Percentiles rank a stretch among this genome's conserved stretches.
phyloP scores from a whole-genome alignment of 2,329 filamentous ascomycete species.

The Aspergillus neoniger region DNA sequence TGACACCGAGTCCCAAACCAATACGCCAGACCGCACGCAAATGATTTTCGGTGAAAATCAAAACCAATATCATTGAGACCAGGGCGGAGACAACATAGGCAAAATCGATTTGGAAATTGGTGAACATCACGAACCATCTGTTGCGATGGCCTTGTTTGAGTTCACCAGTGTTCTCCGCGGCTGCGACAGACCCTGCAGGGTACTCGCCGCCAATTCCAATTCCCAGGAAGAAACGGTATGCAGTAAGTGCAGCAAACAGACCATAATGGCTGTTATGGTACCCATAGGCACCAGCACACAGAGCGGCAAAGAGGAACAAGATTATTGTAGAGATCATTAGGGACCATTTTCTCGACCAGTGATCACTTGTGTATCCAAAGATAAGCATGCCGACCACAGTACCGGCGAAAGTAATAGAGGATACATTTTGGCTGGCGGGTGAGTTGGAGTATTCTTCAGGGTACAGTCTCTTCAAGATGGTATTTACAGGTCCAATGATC shows the following conservation, averaged over 20 bases:
- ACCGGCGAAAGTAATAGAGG: constrained; percentile 81
- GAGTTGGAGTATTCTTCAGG: constrained; percentile 66
- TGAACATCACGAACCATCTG: constrained; percentile 88
- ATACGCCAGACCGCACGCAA: constrained; percentile 78
- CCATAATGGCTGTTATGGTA: constrained; percentile 67
- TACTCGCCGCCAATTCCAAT: constrained; percentile 72
- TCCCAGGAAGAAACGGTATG: constrained; percentile 80
- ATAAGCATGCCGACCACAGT: constrained; percentile 78
- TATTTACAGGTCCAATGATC: constrained; percentile 87
- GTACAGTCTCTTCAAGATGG: constrained; percentile 71
- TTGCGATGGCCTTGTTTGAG: constrained; percentile 80
- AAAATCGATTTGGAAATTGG: constrained; percentile 82
- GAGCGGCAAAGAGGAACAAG: constrained; percentile 79
- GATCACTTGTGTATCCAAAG: constrained; percentile 79
- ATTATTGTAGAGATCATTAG: constrained; percentile 80
- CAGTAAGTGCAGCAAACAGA: constrained; percentile 75
- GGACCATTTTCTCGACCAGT: constrained; percentile 81
- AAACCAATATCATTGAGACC: constrained; percentile 67
- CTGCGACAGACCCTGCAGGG: constrained; percentile 71
- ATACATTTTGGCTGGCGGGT: constrained; percentile 70
- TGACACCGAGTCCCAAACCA: constrained; percentile 72
- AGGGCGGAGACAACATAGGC: constrained; percentile 82
- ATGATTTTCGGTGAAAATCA: constrained; percentile 63
- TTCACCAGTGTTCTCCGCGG: constrained; percentile 80
- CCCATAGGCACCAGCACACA: constrained; percentile 76